These are phyloP conservation scores for Colletotrichum spaethianum DNA, from an alignment of 2,329 filamentous ascomycete genomes.

Conservation along the genomic window DNA sequence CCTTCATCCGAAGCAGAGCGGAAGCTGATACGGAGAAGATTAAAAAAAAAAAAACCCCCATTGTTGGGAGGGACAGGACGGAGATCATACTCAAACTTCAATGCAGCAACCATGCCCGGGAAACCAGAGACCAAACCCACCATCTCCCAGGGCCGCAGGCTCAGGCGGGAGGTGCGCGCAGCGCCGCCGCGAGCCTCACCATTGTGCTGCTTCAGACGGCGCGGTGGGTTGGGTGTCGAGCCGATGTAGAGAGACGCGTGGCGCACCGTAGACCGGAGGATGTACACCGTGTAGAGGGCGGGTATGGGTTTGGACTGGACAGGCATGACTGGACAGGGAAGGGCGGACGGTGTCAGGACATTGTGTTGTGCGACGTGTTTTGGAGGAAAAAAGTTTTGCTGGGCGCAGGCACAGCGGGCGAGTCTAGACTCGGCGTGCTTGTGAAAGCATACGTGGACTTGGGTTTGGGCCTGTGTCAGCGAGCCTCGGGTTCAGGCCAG, in stretches of 20 bases:
- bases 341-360: conserved; percentile 35
- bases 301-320: conserved; percentile 75
- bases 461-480: conserved; percentile 38
- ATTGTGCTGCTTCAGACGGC: conserved; percentile 93
- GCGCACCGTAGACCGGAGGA: conserved; percentile 85
- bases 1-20: conserved; percentile 29
- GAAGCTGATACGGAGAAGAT: conserved; percentile 1
- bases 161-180: conserved; percentile 76
- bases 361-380: conserved; percentile 39
- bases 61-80: conserved; percentile 17
- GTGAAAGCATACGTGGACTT: conserved; percentile 32
- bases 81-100: conserved; percentile 86
- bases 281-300: conserved; percentile 93
- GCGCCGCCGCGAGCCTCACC: conserved; percentile 87
- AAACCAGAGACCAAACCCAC: conserved; percentile 89
- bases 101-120: conserved; percentile 85
- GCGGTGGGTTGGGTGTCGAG: conserved; percentile 88
- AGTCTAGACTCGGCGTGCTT: conserved; percentile 30
- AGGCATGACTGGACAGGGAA: conserved; percentile 53
- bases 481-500: conserved; percentile 18
- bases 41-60: no score
- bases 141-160: conserved; percentile 91
- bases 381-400: conserved; percentile 18
- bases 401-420: conserved; percentile 1
- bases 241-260: conserved; percentile 87